Percentiles rank a stretch among this genome's conserved stretches.
Evolutionary conservation across 192 early-diverging fungal genomes (phyloP).

Genomic region (Linnemannia schmuckeri): DNA sequence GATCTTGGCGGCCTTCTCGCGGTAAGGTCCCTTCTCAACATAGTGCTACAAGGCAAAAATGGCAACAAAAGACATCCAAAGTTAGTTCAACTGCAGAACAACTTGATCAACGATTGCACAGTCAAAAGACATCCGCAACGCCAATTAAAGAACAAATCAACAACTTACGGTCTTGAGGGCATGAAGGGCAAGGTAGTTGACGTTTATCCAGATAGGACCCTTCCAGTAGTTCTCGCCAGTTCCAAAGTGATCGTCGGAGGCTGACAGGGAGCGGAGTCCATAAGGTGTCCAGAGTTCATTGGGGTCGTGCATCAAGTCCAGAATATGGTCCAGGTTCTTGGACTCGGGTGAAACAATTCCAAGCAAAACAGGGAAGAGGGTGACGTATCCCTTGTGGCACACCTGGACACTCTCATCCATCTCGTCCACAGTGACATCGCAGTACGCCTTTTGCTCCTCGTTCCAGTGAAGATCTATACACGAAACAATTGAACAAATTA

Average conservation of each 20-base stretch:
- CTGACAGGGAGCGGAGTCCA: slow-evolving; percentile 78
- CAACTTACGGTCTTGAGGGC: slow-evolving; percentile 74
- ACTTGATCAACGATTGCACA: not conserved
- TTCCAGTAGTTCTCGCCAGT: slow-evolving; percentile 96
- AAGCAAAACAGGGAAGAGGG: slow-evolving; percentile 86
- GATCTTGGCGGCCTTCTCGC: slow-evolving; percentile 74
- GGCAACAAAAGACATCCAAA: not conserved
- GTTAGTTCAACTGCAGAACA: not conserved
- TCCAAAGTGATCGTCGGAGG: slow-evolving; percentile 72
- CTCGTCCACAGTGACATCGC: slow-evolving; percentile 73
- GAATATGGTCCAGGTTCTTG: slow-evolving; percentile 74
- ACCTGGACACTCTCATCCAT: slow-evolving; percentile 63
- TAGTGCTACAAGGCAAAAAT: slow-evolving; percentile 54
- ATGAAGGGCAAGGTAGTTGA: slow-evolving; percentile 87
- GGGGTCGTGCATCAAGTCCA: slow-evolving; percentile 84
- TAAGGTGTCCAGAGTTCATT: slow-evolving; percentile 86
- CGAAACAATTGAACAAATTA: not conserved
- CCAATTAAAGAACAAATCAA: not conserved
- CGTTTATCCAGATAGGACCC: slow-evolving; percentile 94
- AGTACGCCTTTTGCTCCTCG: slow-evolving; percentile 68
- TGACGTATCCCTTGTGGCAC: slow-evolving; percentile 82
- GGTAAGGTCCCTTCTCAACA: slow-evolving; percentile 69
- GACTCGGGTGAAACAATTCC: slow-evolving; percentile 79
- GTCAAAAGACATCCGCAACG: not conserved
- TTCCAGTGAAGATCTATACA: slow-evolving; percentile 79